Conservation (phyloP, 176 grass and related monocot genomes). For the Cocos nucifera region DNA sequence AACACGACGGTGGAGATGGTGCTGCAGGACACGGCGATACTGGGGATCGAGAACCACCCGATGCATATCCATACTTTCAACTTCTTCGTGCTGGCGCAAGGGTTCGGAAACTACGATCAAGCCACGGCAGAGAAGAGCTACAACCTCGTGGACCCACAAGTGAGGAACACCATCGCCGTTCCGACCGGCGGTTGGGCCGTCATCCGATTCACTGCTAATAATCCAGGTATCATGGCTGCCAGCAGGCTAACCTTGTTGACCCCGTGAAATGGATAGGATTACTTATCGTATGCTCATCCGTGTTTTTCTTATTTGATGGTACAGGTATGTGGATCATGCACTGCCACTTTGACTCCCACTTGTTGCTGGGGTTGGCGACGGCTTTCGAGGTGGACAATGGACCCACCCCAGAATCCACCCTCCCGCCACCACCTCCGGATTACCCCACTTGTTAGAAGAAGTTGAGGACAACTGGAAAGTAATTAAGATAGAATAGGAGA, state of each 20-base stretch:
- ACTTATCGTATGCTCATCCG: neutral
- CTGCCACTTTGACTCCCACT: conserved; percentile 52
- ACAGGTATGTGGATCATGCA: conserved; percentile 67
- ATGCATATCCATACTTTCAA: conserved; percentile 57
- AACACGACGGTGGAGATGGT: conserved; percentile 56
- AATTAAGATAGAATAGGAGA: neutral
- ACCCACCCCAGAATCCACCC: conserved; percentile 14
- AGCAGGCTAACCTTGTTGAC: too few species aligned
- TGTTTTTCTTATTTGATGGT: neutral
- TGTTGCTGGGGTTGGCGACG: conserved; percentile 34
- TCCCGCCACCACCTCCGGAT: conserved; percentile 40
- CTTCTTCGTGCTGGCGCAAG: conserved; percentile 58
- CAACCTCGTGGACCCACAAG: conserved; percentile 53
- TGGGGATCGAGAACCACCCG: conserved; percentile 60
- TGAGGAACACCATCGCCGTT: conserved; percentile 55
- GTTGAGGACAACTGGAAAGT: neutral
- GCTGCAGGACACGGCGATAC: conserved; percentile 57
- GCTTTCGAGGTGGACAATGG: conserved; percentile 56
- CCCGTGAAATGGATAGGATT: too few species aligned
- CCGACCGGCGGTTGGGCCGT: conserved; percentile 50
- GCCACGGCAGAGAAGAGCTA: neutral
- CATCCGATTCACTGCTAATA: conserved; percentile 63
- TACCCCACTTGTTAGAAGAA: conserved; percentile 32
- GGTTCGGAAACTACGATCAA: conserved; percentile 47
- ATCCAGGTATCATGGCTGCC: conserved; percentile 31